Evolutionary conservation across 2,329 filamentous ascomycete species (phyloP).

Genomic region (Aureobasidium sp.): DNA sequence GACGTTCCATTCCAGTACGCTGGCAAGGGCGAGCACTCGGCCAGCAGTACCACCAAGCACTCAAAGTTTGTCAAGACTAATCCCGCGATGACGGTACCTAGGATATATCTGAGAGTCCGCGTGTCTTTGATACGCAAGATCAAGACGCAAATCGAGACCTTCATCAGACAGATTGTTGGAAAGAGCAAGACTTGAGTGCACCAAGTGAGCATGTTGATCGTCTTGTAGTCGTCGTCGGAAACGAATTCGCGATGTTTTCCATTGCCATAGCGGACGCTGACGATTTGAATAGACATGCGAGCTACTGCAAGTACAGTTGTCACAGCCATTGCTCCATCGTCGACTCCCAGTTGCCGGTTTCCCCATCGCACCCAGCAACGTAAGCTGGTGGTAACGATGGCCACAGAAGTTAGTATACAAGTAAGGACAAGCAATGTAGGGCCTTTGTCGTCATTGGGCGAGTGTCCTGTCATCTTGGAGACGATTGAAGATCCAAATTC

Average conservation of each 20-base stretch:
- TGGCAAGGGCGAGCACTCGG: conserved; percentile 20
- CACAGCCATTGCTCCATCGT: conserved; percentile 30
- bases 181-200: conserved; percentile 35
- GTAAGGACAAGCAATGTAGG: conserved; percentile 13
- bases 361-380: conserved; percentile 11
- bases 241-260: conserved; percentile 32
- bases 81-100: conserved; percentile 23
- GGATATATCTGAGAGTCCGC: conserved; percentile 16
- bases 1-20: conserved; percentile 20
- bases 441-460: conserved; percentile 9
- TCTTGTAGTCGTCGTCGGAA: conserved; percentile 25
- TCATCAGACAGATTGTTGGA: conserved; percentile 32
- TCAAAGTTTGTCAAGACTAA: conserved; percentile 19
- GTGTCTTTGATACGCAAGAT: conserved; percentile 34
- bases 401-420: conserved; percentile 12
- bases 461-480: neutral
- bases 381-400: conserved; percentile 10
- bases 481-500: too few species aligned
- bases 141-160: conserved; percentile 35
- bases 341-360: conserved; percentile 24
- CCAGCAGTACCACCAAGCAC: conserved; percentile 21
- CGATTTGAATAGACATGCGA: conserved; percentile 29
- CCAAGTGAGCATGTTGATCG: conserved; percentile 31
- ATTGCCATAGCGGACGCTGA: conserved; percentile 29
- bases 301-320: conserved; percentile 24